Percentiles rank a stretch among this genome's conserved stretches.
These are phyloP conservation scores for Rhizophagus sp. DNA, from an alignment of 192 early-diverging fungal genomes.

Conservation along the genomic window DNA sequence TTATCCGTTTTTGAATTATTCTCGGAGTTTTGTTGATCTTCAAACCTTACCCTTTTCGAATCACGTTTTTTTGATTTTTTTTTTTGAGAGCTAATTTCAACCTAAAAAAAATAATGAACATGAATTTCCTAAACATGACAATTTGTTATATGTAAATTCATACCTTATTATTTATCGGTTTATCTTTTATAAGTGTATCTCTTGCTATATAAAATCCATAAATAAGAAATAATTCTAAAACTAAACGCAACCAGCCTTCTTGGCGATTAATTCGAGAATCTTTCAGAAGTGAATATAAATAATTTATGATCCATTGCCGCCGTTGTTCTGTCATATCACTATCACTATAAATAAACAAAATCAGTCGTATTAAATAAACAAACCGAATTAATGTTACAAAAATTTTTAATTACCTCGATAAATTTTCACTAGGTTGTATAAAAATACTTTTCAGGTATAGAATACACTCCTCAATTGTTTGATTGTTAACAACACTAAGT, in stretches of 20 bases:
- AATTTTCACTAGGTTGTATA: constrained; percentile 47
- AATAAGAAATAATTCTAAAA: constrained; percentile 69
- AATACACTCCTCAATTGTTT: constrained; percentile 71
- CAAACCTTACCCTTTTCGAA: constrained; percentile 1
- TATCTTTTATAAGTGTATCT: constrained; percentile 34
- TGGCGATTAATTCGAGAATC: constrained; percentile 75
- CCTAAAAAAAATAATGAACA: not conserved
- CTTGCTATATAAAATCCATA: constrained; percentile 73
- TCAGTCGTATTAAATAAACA: not conserved
- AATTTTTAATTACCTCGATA: not conserved
- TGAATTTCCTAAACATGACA: not conserved
- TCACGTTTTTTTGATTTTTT: not conserved
- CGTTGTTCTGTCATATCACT: constrained; percentile 44
- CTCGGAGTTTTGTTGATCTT: not conserved
- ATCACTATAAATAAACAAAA: not conserved
- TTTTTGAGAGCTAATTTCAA: not conserved
- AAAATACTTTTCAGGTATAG: constrained; percentile 72
- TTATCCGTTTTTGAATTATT: not conserved
- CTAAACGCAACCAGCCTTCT: constrained; percentile 67
- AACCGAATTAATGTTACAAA: not conserved
- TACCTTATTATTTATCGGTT: constrained; percentile 45
- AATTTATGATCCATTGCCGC: constrained; percentile 80
- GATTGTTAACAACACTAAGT: constrained; percentile 66
- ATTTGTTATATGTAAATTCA: not conserved
- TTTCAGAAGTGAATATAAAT: constrained; percentile 75